Base-by-base conservation (phyloP, 495 filamentous ascomycete genomes). In the Tuber aestivum region DNA sequence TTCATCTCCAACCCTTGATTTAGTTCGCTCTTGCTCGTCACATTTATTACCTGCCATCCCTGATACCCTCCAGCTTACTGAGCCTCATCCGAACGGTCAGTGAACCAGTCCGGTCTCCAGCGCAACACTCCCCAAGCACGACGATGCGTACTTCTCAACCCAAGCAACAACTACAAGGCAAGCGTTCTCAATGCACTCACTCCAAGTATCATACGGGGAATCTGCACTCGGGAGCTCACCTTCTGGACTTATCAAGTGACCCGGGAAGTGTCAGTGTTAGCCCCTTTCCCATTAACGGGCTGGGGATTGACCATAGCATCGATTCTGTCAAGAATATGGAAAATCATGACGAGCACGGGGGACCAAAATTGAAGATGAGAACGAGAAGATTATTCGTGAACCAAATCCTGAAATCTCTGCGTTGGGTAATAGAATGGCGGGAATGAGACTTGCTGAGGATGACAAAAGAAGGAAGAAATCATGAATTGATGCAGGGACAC, bases 241-340 rank as follows among this genome's bases (percentile, higher is more conserved):
- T 97, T 97, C 81, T 99, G 93, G 92, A 90, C 90, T 50, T 97
- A 97, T 83, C 95, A 98, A 80, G 91, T 92, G 21, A 91, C 90
- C 10, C 94, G 97, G 81, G 93, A 97, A 85, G 93, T 97, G 94
- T 96, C 44, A 61, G 86, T 80, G 7, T 3, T 12, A 41, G 20
- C 23, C 27, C 20, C 21, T 41, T 75, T 61, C 50, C 50, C 2
- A 14, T 32, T 42, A 9, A 71, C 56, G 21, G 27, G 21, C 18
- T 61, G 9, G 70, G 44, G 38, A 80, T 72, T 77, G 70, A 75
- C 18, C 21, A 20, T 37, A 18, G 9, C 27, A 8, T 70, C 96
- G 94, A 70, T 87, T 93, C 76, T 97, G 94, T 80, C 94, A 97
- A 79, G 92, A 93, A 78, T 90, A 89, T 79, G 90, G 88, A 41